These are phyloP conservation scores for Trichophyton benhamiae DNA, from an alignment of 2,329 filamentous ascomycete species.

Conservation along the genomic window DNA sequence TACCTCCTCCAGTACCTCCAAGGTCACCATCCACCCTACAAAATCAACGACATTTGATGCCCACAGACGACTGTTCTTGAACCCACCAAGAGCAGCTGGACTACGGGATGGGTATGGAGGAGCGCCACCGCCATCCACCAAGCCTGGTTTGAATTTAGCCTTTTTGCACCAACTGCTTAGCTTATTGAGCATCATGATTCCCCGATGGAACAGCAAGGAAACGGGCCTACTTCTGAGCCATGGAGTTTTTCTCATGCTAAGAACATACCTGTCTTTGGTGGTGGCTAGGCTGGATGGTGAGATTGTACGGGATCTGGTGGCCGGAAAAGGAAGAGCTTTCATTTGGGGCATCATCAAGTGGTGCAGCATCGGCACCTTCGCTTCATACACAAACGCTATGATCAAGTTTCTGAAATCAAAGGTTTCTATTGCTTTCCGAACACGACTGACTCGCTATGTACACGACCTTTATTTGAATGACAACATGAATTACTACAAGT, in stretches of 20 bases:
- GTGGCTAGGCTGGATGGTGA: slow-evolving; percentile 89
- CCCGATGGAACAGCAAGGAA: slow-evolving; percentile 89
- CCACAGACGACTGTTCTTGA: slow-evolving; percentile 81
- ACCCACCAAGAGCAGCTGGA: slow-evolving; percentile 72
- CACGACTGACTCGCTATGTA: slow-evolving; percentile 85
- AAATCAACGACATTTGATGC: slow-evolving; percentile 94
- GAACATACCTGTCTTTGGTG: slow-evolving; percentile 87
- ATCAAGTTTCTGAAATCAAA: slow-evolving; percentile 98
- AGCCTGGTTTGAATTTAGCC: slow-evolving; percentile 85
- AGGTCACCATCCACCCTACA: slow-evolving; percentile 80
- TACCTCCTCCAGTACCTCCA: slow-evolving; percentile 52
- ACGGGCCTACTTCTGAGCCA: slow-evolving; percentile 82
- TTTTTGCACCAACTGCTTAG: slow-evolving; percentile 96
- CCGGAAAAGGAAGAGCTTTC: slow-evolving; percentile 79
- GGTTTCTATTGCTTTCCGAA: slow-evolving; percentile 95
- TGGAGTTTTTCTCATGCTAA: slow-evolving; percentile 73
- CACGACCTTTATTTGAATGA: slow-evolving; percentile 94
- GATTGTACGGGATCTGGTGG: slow-evolving; percentile 92
- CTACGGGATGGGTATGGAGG: slow-evolving; percentile 51
- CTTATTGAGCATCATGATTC: slow-evolving; percentile 94
- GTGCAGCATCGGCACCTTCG: slow-evolving; percentile 85
- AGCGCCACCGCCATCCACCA: slow-evolving; percentile 72
- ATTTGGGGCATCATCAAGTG: slow-evolving; percentile 84
- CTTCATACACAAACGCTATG: slow-evolving; percentile 96
- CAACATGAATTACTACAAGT: slow-evolving; percentile 90